Percentiles rank a stretch among this genome's conserved stretches.
These are phyloP conservation scores for Ceratocystis destructans DNA, from an alignment of 2,329 filamentous ascomycete species.

Conservation along the genomic window DNA sequence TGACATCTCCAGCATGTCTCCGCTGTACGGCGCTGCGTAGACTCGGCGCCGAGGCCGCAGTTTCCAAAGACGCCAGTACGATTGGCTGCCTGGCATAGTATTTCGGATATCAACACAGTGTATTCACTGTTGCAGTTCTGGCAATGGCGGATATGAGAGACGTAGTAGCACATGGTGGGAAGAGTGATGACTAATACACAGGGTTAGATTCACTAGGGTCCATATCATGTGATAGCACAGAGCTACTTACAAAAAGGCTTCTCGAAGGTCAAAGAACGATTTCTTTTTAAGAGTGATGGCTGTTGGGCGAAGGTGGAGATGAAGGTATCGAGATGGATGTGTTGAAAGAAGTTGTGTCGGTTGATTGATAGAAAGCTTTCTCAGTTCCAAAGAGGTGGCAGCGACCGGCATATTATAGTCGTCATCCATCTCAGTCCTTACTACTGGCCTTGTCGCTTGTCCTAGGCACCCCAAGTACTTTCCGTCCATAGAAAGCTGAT, in stretches of 20 bases:
- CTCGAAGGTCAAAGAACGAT: too few species aligned
- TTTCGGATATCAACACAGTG: slow-evolving; percentile 29
- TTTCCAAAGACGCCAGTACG: slow-evolving; percentile 27
- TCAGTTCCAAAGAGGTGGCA: neutral
- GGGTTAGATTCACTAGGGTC: slow-evolving; percentile 25
- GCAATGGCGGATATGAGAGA: slow-evolving; percentile 28
- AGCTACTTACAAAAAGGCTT: neutral
- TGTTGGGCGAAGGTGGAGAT: neutral
- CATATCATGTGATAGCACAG: neutral
- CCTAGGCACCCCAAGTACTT: neutral
- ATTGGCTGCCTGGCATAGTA: slow-evolving; percentile 25
- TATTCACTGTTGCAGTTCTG: slow-evolving; percentile 26
- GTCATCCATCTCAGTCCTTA: neutral
- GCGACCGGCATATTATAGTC: neutral
- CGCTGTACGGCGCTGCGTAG: slow-evolving; percentile 23
- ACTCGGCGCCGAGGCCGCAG: slow-evolving; percentile 26
- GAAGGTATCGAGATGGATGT: neutral
- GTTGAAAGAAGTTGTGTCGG: neutral
- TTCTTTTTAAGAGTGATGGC: neutral
- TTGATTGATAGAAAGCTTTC: neutral
- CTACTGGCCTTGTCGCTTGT: neutral
- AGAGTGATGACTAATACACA: slow-evolving; percentile 19
- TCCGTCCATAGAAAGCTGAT: neutral
- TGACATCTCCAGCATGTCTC: slow-evolving; percentile 28
- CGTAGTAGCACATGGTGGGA: slow-evolving; percentile 29